Conservation (phyloP, 2,329 filamentous ascomycete genomes). For the Nothophoma quercina region DNA sequence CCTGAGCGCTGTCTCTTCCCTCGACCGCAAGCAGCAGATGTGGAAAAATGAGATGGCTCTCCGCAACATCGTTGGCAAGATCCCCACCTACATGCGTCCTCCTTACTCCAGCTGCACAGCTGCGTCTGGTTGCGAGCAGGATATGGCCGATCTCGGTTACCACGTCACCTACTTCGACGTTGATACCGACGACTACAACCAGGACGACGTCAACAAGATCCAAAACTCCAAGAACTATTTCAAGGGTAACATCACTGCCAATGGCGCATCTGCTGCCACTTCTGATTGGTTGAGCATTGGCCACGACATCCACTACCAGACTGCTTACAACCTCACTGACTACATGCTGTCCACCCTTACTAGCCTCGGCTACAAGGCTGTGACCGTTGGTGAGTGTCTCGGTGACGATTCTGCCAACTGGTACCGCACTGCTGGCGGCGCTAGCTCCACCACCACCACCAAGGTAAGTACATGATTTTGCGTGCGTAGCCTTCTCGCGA, state of each 20-base stretch:
- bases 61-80: constrained; percentile 62
- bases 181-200: constrained; percentile 69
- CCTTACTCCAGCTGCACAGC: constrained; percentile 58
- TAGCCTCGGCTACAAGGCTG: constrained; percentile 52
- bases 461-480: constrained; percentile 22
- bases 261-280: constrained; percentile 31
- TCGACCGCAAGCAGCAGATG: constrained; percentile 58
- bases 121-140: constrained; percentile 50
- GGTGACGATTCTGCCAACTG: constrained; percentile 56
- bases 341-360: constrained; percentile 54
- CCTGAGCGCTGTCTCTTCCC: constrained; percentile 54
- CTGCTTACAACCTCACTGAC: constrained; percentile 53
- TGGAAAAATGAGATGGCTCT: constrained; percentile 64
- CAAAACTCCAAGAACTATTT: constrained; percentile 64
- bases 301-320: constrained; percentile 59
- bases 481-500: constrained; percentile 11
- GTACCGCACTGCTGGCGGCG: constrained; percentile 54
- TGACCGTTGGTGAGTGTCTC: constrained; percentile 58
- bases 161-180: constrained; percentile 68
- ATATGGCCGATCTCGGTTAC: constrained; percentile 60
- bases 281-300: constrained; percentile 61
- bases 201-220: constrained; percentile 56
- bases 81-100: constrained; percentile 63
- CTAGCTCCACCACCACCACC: constrained; percentile 9
- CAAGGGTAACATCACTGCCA: constrained; percentile 52